Evolutionary conservation across 164 flowering plant species (phyloP), one percentile per base, ranked within the genome.

Genomic region (Taxillus chinensis): DNA sequence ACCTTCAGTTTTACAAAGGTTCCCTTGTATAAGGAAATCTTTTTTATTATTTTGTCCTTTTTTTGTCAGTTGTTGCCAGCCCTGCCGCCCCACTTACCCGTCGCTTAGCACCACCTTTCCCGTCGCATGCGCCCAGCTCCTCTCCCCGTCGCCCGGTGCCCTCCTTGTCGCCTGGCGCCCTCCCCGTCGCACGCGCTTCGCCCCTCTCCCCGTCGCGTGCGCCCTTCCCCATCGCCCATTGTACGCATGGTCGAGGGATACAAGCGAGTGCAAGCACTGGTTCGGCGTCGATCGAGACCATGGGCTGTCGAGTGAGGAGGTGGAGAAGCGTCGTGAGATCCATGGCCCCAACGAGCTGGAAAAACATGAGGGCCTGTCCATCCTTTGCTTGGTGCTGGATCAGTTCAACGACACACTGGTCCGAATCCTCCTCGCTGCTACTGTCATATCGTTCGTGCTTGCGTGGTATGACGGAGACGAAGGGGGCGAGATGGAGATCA

Each of bases 401-500:
- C 82, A 81, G 73, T 81, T 81, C 61, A 79, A 73, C 42, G 81
- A 81, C 43, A 81, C 85, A 3, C 63, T 79, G 3, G 85, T 81
- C 6, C 64, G 85, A 51, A 81, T 79, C 55, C 56, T 81, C 41
- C 77, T 81, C 7, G 75, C 52, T 3, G 85, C 82, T 0, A 82
- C 85, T 1, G 78, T 81, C 0, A 62, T 81, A 45, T 81, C 85
- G 0, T 81, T 81, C 39, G 79, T 79, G 39, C 71, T 81, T 5
- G 82, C 85, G 8, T 79, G 79, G 82, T 64, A 55, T 17, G 81
- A 81, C 54, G 85, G 85, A 0, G 81, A 77, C 3, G 84, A 76
- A 55, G 82, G 79, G 0, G 84, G 84, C 0, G 80, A 80, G 70
- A 76, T 67, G 79, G 75, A 55, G 46, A 75, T 81, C 45, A 77